Base-by-base conservation (phyloP, 2,329 filamentous ascomycete genomes). In the Endothia cerciana region DNA sequence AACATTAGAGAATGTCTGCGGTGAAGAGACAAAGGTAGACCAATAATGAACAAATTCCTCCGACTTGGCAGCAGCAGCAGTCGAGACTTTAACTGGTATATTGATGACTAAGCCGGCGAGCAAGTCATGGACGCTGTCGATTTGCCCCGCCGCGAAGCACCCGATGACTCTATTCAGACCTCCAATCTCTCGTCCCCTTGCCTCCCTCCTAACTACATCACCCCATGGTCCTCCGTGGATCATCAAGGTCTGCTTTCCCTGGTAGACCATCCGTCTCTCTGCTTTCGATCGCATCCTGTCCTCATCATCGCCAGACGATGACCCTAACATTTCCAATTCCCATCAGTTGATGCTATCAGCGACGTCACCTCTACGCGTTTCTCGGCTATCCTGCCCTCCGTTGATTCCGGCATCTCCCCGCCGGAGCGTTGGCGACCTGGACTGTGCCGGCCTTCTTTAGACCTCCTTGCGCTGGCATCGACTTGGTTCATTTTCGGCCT, bases 131-230 rank as follows among this genome's bases (percentile, higher is more conserved):
- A 28, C 36, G 47, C 49, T 30, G 36, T 25, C 60, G 22, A 15
- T 43, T 62, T 62, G 60, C 60, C 60, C 60, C 60, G 60, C 61
- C 49, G 38, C 25, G 49, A 38, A 45, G 33, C 61, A 30, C 38
- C 49, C 60, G 25, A 22, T 45, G 57, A 59, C 57, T 59, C 57
- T 59, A 59, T 59, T 59, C 57, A 59, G 57, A 45, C 57, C 57
- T 59, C 51, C 13, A 55, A 55, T 55, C 51, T 33, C n/a, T 55
- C 38, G 1, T 56, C 28, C 17, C 61, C 61, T 56, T 30, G n/a
- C 38, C 13, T n/a, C 10, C 40, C 38, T n/a, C 15, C 25, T 41
- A 33, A 11, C 40, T 36, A 47, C 40, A 58, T 40, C 61, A 63
- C 28, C 25, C 49, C 61, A 25, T 51, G 40, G 51, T 63, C 28